These are phyloP conservation scores for Nicotiana rustica DNA, from an alignment of 305 asterid species.

Conservation along the genomic window DNA sequence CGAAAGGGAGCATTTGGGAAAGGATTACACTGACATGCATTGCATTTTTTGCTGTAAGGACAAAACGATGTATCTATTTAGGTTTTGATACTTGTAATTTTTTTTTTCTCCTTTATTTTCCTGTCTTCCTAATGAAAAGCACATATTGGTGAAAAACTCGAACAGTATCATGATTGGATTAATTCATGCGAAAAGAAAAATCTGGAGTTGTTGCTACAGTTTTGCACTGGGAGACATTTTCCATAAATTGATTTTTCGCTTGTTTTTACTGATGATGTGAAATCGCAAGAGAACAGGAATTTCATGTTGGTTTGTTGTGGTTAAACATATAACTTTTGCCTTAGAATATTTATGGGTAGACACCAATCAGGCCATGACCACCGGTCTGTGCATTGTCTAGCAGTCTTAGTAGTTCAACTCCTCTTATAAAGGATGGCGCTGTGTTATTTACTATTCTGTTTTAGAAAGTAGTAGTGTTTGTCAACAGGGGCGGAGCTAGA, in stretches of 20 bases:
- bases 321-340: not conserved
- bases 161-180: conserved; percentile 35
- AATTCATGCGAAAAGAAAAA: conserved; percentile 31
- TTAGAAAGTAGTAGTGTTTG: too few species aligned
- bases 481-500: too few species aligned
- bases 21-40: conserved; percentile 31
- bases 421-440: not conserved
- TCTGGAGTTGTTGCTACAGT: not conserved
- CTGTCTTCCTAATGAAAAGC: conserved; percentile 7
- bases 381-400: not conserved
- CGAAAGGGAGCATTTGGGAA: conserved; percentile 21
- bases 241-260: not conserved
- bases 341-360: not conserved
- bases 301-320: not conserved
- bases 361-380: too few species aligned
- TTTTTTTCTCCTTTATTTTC: conserved; percentile 27
- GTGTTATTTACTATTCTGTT: not conserved
- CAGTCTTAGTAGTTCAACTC: not conserved
- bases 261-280: not conserved
- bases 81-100: conserved; percentile 18
- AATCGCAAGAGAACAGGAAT: not conserved
- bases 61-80: conserved; percentile 36
- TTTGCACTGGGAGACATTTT: conserved; percentile 9
- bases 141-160: conserved; percentile 21
- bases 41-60: conserved; percentile 31